A percentile compares a stretch with the other conserved stretches of the same genome.
Evolutionary conservation across 176 grass and related monocot genomes (phyloP).

Genomic region (Luzula sylvatica): DNA sequence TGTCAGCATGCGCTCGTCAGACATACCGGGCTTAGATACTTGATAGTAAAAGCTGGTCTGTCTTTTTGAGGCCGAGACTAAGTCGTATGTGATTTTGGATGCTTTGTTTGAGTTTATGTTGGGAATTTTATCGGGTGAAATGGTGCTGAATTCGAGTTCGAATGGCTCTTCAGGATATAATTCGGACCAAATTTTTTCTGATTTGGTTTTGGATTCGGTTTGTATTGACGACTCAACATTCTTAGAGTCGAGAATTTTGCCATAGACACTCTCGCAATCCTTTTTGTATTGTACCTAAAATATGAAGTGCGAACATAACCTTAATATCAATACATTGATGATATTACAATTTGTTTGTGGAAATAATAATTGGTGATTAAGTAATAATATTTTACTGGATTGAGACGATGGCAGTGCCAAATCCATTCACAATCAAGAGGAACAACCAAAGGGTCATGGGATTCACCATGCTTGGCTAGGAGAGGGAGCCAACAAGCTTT

Average conservation of each 20-base stretch:
- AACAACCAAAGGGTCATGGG: constrained; percentile 37
- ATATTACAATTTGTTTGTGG: not conserved
- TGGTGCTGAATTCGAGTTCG: constrained; percentile 21
- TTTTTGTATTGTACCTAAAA: constrained; percentile 54
- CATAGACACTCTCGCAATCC: constrained; percentile 65
- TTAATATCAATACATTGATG: not conserved
- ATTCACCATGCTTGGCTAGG: constrained; percentile 51
- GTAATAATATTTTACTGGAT: constrained; percentile 41
- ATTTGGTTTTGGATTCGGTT: constrained; percentile 28
- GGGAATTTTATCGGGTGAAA: constrained; percentile 7
- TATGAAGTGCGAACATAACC: not conserved
- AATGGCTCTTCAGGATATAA: constrained; percentile 71
- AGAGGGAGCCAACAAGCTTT: constrained; percentile 84
- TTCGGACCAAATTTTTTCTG: constrained; percentile 42
- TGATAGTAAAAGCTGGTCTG: constrained; percentile 79
- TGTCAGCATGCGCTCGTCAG: constrained; percentile 39
- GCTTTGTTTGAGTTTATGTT: constrained; percentile 13
- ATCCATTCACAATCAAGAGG: constrained; percentile 86
- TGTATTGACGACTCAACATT: constrained; percentile 45
- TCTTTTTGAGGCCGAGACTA: constrained; percentile 69
- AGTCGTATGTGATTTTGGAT: constrained; percentile 59
- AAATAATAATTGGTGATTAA: not conserved
- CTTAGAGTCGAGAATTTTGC: constrained; percentile 40
- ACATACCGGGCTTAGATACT: constrained; percentile 54
- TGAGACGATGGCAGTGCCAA: constrained; percentile 90